These are phyloP conservation scores for Oryza rufipogon DNA, from an alignment of 176 grass and related monocot species.

Conservation along the genomic window DNA sequence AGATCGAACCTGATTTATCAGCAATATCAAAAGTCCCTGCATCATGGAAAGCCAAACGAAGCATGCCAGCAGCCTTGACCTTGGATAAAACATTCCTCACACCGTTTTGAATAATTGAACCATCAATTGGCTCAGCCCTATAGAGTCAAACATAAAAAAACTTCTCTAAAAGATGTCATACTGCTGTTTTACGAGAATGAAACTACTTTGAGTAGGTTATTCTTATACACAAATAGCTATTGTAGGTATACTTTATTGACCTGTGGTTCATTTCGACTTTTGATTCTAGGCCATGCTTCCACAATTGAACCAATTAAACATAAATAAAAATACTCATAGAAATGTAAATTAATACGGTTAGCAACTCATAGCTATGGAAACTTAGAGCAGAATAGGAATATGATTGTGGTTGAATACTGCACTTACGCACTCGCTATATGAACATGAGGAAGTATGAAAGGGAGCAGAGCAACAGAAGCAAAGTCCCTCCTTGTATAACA, in stretches of 20 bases:
- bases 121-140: conserved; percentile 59
- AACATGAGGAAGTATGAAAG: conserved; percentile 64
- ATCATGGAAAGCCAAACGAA: conserved; percentile 95
- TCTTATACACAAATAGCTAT: conserved; percentile 13
- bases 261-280: background rate
- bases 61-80: conserved; percentile 78
- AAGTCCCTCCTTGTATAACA: conserved; percentile 69
- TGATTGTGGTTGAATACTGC: conserved; percentile 10
- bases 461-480: conserved; percentile 51
- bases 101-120: conserved; percentile 61
- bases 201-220: conserved; percentile 31
- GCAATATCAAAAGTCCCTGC: conserved; percentile 79
- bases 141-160: conserved; percentile 27
- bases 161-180: background rate
- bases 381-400: conserved; percentile 14
- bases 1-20: conserved; percentile 72
- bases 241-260: background rate
- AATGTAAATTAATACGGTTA: background rate
- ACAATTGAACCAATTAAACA: conserved; percentile 4
- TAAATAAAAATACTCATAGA: background rate
- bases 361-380: background rate
- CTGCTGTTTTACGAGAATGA: conserved; percentile 1
- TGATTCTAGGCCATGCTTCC: background rate
- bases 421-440: conserved; percentile 70
- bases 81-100: conserved; percentile 84